These are phyloP conservation scores for Tolypocladium ophioglossoides DNA, from an alignment of 2,329 filamentous ascomycete species.

Conservation along the genomic window DNA sequence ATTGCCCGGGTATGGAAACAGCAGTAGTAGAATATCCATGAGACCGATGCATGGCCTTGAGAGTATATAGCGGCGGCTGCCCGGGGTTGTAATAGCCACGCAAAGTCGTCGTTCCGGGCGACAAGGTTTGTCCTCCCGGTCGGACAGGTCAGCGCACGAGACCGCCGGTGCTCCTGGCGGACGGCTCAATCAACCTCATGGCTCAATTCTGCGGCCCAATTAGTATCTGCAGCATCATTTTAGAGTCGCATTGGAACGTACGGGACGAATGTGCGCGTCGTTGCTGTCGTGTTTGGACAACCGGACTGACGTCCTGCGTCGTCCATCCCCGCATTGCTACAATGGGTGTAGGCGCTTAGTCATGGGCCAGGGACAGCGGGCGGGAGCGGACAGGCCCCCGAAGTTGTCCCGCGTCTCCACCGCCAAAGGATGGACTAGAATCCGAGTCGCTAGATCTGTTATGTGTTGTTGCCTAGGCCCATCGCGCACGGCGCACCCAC, in stretches of 20 bases:
- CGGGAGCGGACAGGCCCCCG: too few species aligned
- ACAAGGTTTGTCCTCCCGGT: background rate
- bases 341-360: too few species aligned
- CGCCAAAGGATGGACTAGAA: background rate
- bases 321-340: too few species aligned
- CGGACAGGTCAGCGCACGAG: background rate
- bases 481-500: too few species aligned
- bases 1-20: too few species aligned
- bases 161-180: background rate
- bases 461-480: background rate
- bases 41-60: too few species aligned
- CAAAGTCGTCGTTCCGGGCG: background rate
- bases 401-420: background rate
- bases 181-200: background rate
- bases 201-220: background rate
- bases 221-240: background rate
- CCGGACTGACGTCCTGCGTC: too few species aligned
- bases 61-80: background rate
- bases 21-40: background rate
- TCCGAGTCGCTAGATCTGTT: background rate
- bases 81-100: background rate
- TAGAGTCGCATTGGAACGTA: background rate
- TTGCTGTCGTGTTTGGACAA: background rate
- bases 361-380: background rate
- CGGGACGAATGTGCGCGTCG: background rate